Evolutionary conservation across 148 eudicot genomes (phyloP).

Genomic region (Rhododendron ferrugineum): DNA sequence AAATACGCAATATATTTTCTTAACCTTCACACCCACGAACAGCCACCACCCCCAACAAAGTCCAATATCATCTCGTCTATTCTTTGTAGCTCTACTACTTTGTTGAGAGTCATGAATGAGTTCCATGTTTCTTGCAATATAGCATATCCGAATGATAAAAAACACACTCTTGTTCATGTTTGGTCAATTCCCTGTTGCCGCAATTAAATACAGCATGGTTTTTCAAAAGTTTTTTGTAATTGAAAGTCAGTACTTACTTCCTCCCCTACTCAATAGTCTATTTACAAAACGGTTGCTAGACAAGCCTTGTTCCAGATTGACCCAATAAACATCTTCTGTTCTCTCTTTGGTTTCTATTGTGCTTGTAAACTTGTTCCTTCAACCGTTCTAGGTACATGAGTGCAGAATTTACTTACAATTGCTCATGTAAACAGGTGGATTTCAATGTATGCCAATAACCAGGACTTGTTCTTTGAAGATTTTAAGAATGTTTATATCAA

Average conservation of each 20-base stretch:
- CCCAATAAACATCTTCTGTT: neutral
- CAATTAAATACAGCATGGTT: neutral
- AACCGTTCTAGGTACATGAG: neutral
- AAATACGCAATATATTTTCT: neutral
- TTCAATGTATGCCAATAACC: conserved; percentile 60
- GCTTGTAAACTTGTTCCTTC: neutral
- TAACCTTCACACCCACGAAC: neutral
- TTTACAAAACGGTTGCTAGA: neutral
- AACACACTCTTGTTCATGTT: neutral
- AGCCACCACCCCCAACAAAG: neutral
- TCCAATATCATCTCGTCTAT: neutral
- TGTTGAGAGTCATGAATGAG: neutral
- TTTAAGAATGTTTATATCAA: conserved; percentile 81
- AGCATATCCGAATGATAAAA: neutral
- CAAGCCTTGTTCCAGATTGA: neutral
- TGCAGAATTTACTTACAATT: neutral
- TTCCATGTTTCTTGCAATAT: neutral
- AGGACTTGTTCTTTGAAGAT: conserved; percentile 68
- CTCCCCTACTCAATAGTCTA: neutral
- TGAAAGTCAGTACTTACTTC: neutral
- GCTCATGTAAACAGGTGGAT: conserved; percentile 57
- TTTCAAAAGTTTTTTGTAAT: neutral
- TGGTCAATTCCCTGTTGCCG: neutral
- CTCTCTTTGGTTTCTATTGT: neutral
- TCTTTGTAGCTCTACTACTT: neutral